Evolutionary conservation across 2,329 filamentous ascomycete species (phyloP).

Genomic region (Fusarium luffae): DNA sequence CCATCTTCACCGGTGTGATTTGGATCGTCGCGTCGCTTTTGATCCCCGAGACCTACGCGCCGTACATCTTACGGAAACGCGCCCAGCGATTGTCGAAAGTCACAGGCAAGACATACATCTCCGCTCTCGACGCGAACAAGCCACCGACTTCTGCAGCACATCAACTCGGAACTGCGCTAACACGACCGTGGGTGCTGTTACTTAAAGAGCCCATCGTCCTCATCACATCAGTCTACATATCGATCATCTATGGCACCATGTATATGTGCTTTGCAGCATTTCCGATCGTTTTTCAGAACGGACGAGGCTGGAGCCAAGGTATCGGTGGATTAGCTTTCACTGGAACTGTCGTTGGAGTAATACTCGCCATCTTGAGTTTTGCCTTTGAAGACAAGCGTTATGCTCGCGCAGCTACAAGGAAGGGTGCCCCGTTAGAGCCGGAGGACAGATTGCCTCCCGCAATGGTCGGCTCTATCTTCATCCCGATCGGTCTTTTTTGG

Average conservation of each 20-base stretch:
- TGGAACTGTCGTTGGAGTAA: conserved; percentile 10
- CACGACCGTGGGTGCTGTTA: conserved; percentile 73
- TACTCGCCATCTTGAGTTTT: background rate
- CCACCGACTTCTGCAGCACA: conserved; percentile 50
- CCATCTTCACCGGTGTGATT: conserved; percentile 55
- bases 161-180: conserved; percentile 56
- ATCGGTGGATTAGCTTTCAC: conserved; percentile 11
- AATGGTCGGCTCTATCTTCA: conserved; percentile 12
- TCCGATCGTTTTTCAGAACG: conserved; percentile 24
- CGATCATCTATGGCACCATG: conserved; percentile 53
- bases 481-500: conserved; percentile 18
- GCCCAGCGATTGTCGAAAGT: conserved; percentile 38
- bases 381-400: conserved; percentile 13
- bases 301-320: conserved; percentile 19
- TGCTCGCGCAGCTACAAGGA: background rate
- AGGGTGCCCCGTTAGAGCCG: background rate
- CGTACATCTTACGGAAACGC: conserved; percentile 36
- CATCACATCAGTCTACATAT: conserved; percentile 72
- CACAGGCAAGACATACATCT: conserved; percentile 43
- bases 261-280: conserved; percentile 32
- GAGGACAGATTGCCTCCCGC: conserved; percentile 10
- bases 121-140: conserved; percentile 58
- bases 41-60: conserved; percentile 52
- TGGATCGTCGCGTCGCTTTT: conserved; percentile 54
- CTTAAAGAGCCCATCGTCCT: conserved; percentile 77